These are phyloP conservation scores for Phytophthora fragariae DNA, from an alignment of 352 stramenopile species.

Conservation along the genomic window DNA sequence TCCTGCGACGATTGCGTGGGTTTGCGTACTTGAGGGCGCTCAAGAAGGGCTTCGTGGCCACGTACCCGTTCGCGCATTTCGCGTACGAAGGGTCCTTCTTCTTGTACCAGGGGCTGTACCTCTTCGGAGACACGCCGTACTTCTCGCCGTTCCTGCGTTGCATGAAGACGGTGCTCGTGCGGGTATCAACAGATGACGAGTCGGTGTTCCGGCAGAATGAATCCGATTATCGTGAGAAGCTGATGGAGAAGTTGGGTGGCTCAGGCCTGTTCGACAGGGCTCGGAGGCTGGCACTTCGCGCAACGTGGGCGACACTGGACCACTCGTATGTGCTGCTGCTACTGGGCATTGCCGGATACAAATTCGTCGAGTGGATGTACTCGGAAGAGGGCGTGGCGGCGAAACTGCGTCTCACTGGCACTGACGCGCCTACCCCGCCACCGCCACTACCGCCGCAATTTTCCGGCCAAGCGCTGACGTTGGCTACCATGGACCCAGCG, in stretches of 20 bases:
- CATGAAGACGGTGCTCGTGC: slow-evolving; percentile 81
- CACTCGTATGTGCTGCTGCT: slow-evolving; percentile 86
- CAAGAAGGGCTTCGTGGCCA: slow-evolving; percentile 67
- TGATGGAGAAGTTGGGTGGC: slow-evolving; percentile 59
- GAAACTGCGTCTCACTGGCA: slow-evolving; percentile 63
- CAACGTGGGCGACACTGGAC: slow-evolving; percentile 75
- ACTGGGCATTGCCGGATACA: slow-evolving; percentile 82
- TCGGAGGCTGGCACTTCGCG: slow-evolving; percentile 52
- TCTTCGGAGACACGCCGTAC: slow-evolving; percentile 85
- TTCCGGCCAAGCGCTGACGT: slow-evolving; percentile 58
- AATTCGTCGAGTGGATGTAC: slow-evolving; percentile 92
- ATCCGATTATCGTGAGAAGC: slow-evolving; percentile 55
- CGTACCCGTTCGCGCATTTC: slow-evolving; percentile 84
- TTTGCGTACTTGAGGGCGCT: slow-evolving; percentile 58
- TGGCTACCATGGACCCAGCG: slow-evolving; percentile 56
- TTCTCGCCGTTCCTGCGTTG: slow-evolving; percentile 81
- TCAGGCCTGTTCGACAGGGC: slow-evolving; percentile 49
- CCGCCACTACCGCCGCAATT: slow-evolving; percentile 79
- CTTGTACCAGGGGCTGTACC: slow-evolving; percentile 87
- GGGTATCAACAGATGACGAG: slow-evolving; percentile 75
- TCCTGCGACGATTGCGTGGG: slow-evolving; percentile 57
- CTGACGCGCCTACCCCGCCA: slow-evolving; percentile 68
- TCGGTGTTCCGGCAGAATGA: slow-evolving; percentile 65
- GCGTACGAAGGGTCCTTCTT: slow-evolving; percentile 85
- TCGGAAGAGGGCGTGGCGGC: slow-evolving; percentile 76